Evolutionary conservation across 306 rosid genomes (phyloP), one percentile per base, ranked within the genome.

Genomic region (Ormosia emarginata): DNA sequence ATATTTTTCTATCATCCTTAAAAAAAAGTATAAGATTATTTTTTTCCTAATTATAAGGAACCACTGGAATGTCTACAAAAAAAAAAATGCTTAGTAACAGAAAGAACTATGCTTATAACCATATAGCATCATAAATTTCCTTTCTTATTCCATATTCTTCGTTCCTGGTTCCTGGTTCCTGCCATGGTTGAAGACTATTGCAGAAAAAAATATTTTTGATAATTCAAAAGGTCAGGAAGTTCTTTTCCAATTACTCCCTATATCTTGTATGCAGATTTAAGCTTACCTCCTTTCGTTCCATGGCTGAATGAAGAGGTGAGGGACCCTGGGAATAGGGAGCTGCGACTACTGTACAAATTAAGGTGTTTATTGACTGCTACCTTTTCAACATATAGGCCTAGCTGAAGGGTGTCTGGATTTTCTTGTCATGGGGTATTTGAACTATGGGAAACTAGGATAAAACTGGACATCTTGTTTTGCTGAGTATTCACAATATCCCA

Each of bases 281-380:
- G 73, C 71, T 71, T 77, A 79, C 84, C 89, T 86, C 84, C 41
- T 64, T 67, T 32, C 18, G 71, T 10, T 76, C 86, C 94, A 90
- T 92, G 85, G 57, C 32, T 13, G 6, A 70, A 65, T 72, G 79
- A 50, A 77, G 86, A 76, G 89, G 68, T 0, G 87, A 50, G 58
- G 66, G 67, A 50, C 78, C 57, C 33, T 0, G 11, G 66, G 70
- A 67, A 66, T 46, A 32, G 12, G 71, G 50, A 40, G 55, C 74
- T 75, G 32, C 10, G 4, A 43, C 81, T 57, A 2, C 17, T 53
- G 6, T 32, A 67, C 9, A 32, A 66, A 75, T 61, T 12, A 74
- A 59, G 49, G 68, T 67, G 63, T 61, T 70, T 74, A 71, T 33
- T 17, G 5, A 66, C 59, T 67, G 50, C 69, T 37, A 56, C 18